These are phyloP conservation scores for Rhizophora apiculata DNA, from an alignment of 345 rosid genomes.

Conservation along the genomic window DNA sequence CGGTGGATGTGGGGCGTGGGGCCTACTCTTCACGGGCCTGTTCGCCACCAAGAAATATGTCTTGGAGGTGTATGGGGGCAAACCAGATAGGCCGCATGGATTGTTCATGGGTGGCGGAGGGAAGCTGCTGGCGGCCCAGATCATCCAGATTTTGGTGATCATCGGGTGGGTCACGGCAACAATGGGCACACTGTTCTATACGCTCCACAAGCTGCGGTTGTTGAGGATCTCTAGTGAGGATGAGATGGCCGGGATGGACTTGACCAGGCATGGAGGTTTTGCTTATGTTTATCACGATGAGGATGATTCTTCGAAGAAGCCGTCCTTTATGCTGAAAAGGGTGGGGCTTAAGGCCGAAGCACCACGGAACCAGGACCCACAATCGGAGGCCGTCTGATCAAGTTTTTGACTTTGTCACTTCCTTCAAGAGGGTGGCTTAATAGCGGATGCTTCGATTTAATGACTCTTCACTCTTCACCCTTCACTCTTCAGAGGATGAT, in stretches of 20 bases:
- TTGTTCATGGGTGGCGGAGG: slow-evolving; percentile 27
- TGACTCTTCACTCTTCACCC: too few relatives aligned
- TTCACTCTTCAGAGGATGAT: too few relatives aligned
- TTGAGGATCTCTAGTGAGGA: slow-evolving; percentile 25
- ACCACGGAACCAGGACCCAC: background rate
- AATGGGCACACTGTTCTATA: slow-evolving; percentile 24
- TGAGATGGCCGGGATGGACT: slow-evolving; percentile 29
- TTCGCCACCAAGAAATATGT: slow-evolving; percentile 42
- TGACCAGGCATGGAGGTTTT: slow-evolving; percentile 31
- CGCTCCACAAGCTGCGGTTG: slow-evolving; percentile 18
- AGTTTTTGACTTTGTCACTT: too few relatives aligned
- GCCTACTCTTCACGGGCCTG: slow-evolving; percentile 49
- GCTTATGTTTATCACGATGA: slow-evolving; percentile 21
- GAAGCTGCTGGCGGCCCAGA: slow-evolving; percentile 21
- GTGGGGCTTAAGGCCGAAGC: slow-evolving; percentile 4
- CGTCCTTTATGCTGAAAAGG: slow-evolving; percentile 9
- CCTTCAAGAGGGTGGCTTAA: too few relatives aligned
- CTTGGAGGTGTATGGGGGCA: slow-evolving; percentile 32
- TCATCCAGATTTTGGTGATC: slow-evolving; percentile 23
- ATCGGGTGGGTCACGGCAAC: slow-evolving; percentile 24
- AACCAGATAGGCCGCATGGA: slow-evolving; percentile 14
- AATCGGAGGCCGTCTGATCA: too few relatives aligned
- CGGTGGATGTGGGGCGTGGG: slow-evolving; percentile 60
- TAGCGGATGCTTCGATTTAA: too few relatives aligned
- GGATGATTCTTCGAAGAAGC: slow-evolving; percentile 14